These are phyloP conservation scores for Aspergillus egyptiacus DNA, from an alignment of 495 filamentous ascomycete species.

Conservation along the genomic window DNA sequence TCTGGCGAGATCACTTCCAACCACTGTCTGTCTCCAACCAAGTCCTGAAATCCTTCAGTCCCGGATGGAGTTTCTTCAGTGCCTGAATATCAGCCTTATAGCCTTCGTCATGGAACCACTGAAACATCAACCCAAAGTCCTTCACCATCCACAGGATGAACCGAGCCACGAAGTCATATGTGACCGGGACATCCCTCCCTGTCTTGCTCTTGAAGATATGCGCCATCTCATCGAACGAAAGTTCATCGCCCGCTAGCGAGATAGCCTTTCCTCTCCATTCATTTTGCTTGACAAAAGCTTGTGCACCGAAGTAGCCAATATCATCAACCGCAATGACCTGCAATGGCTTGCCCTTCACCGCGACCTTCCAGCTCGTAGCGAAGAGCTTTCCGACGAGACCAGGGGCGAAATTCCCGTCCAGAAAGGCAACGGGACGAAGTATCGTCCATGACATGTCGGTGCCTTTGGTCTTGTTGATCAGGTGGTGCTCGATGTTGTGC, in stretches of 20 bases:
- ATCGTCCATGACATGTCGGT: conserved; percentile 54
- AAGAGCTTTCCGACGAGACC: conserved; percentile 57
- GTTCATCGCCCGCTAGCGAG: conserved; percentile 54
- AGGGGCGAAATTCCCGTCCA: conserved; percentile 54
- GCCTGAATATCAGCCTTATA: conserved; percentile 54
- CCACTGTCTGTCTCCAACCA: conserved; percentile 57
- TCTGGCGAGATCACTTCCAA: conserved; percentile 17
- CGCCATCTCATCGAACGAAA: conserved; percentile 46
- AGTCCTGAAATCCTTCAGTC: conserved; percentile 50
- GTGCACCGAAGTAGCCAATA: conserved; percentile 59
- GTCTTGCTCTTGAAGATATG: conserved; percentile 45
- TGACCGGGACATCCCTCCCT: conserved; percentile 45
- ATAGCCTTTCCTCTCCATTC: conserved; percentile 41
- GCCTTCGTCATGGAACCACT: conserved; percentile 57
- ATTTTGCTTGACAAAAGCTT: conserved; percentile 50
- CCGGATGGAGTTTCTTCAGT: conserved; percentile 45
- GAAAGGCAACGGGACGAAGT: conserved; percentile 59
- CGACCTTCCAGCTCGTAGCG: conserved; percentile 42
- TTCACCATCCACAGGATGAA: conserved; percentile 40
- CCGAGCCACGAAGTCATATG: conserved; percentile 37
- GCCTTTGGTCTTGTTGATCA: conserved; percentile 37
- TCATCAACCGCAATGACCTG: conserved; percentile 54
- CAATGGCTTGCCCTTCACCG: conserved; percentile 45
- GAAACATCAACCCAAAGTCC: conserved; percentile 57
- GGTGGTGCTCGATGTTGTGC: conserved; percentile 57